Evolutionary conservation across 495 filamentous ascomycete species (phyloP).

Genomic region (Ascodesmis nigricans): DNA sequence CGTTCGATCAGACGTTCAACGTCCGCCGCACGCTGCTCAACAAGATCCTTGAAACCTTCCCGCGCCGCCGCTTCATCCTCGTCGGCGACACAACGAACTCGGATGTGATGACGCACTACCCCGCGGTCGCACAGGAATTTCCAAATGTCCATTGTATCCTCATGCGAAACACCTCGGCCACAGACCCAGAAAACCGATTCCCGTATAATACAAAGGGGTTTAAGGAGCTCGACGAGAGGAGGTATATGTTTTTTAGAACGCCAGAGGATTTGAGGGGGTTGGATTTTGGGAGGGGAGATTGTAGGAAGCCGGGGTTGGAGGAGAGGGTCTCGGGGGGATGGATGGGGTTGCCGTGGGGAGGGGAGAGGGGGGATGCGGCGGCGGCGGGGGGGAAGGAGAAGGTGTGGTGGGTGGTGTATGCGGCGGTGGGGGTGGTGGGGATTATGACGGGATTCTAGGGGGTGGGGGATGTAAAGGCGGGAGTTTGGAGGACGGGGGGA

Average conservation of each 20-base stretch:
- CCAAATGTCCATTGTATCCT: conserved; percentile 64
- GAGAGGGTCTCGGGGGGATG: conserved; percentile 49
- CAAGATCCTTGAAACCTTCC: conserved; percentile 53
- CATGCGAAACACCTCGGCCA: conserved; percentile 48
- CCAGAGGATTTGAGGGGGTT: conserved; percentile 45
- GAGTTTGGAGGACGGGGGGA: too few species aligned
- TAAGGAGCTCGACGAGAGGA: conserved; percentile 34
- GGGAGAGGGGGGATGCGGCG: conserved; percentile 1
- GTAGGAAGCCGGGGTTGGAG: conserved; percentile 29
- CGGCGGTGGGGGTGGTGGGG: background rate
- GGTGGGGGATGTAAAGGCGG: background rate
- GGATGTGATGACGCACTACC: conserved; percentile 57
- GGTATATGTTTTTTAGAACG: conserved; percentile 58
- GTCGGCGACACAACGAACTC: conserved; percentile 57
- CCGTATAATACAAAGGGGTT: conserved; percentile 59
- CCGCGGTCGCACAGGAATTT: conserved; percentile 37
- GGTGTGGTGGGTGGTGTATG: conserved; percentile 4
- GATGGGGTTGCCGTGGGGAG: conserved; percentile 35
- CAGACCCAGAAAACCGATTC: conserved; percentile 38
- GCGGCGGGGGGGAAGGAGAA: background rate
- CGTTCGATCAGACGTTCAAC: conserved; percentile 43
- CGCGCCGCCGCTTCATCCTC: conserved; percentile 50
- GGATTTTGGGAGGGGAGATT: conserved; percentile 48
- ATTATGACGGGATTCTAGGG: background rate
- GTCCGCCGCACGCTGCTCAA: conserved; percentile 46